Conservation (phyloP, 331 rosid species). For the Malus hybrid region DNA sequence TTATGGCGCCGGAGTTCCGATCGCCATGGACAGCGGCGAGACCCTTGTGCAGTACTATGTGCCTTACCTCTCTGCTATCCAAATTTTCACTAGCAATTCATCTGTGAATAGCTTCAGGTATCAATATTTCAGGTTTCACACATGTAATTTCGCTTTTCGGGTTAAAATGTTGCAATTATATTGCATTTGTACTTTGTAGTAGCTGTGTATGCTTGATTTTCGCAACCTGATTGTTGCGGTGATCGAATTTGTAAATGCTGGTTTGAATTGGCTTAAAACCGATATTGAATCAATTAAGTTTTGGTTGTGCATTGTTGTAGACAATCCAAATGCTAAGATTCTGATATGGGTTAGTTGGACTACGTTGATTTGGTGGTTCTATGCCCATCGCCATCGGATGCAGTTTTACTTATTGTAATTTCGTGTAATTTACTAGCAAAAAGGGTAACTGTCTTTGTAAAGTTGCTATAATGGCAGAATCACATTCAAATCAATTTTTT, state of each 20-base stretch:
- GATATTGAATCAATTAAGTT: not conserved
- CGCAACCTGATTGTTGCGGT: not conserved
- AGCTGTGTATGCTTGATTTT: not conserved
- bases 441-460: not conserved
- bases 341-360: not conserved
- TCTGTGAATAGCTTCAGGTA: constrained; percentile 51
- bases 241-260: not conserved
- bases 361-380: not conserved
- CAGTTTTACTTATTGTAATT: not conserved
- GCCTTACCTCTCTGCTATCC: constrained; percentile 93
- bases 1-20: constrained; percentile 87
- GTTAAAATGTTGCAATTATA: not conserved
- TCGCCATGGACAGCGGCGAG: constrained; percentile 56
- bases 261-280: constrained; percentile 8
- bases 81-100: constrained; percentile 80
- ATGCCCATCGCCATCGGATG: not conserved
- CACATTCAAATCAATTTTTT: not conserved
- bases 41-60: constrained; percentile 93
- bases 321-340: constrained; percentile 1
- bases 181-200: not conserved
- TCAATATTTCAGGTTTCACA: not conserved
- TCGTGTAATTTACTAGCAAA: not conserved
- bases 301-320: not conserved
- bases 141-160: not conserved
- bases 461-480: not conserved